phyloP scores from a whole-genome alignment of 495 filamentous ascomycete genomes.

The Annulohypoxylon maeteangense region DNA sequence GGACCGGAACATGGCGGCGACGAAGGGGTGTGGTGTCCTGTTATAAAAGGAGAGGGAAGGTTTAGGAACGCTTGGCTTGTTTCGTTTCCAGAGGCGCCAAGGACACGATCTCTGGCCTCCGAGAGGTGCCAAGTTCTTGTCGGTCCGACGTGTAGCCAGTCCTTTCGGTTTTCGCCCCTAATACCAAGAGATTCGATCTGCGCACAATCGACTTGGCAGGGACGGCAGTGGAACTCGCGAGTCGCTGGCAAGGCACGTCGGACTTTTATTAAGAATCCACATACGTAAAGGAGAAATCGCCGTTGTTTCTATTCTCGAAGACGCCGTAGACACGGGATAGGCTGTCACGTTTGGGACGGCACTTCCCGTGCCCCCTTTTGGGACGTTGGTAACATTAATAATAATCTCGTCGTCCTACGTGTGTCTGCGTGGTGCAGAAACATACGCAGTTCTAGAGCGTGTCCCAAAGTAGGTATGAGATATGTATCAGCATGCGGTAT shows the following conservation, averaged over 20 bases:
- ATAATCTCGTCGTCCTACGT: slow-evolving; percentile 5
- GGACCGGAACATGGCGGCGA: slow-evolving; percentile 23
- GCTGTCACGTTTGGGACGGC: slow-evolving; percentile 18
- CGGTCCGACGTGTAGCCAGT: slow-evolving; percentile 47
- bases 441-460: not conserved
- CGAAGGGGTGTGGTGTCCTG: slow-evolving; percentile 1
- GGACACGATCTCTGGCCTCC: slow-evolving; percentile 19
- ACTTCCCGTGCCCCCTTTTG: slow-evolving; percentile 16
- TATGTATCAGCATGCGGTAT: slow-evolving; percentile 31
- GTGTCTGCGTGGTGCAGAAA: slow-evolving; percentile 5
- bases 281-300: not conserved
- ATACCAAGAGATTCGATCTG: slow-evolving; percentile 52
- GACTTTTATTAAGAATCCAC: slow-evolving; percentile 27
- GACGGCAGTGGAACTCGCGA: slow-evolving; percentile 47
- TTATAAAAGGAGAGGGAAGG: slow-evolving; percentile 23
- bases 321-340: slow-evolving; percentile 15
- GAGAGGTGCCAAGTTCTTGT: slow-evolving; percentile 44
- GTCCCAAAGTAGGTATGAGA: slow-evolving; percentile 23
- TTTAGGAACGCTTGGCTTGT: slow-evolving; percentile 25
- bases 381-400: slow-evolving; percentile 13
- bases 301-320: slow-evolving; percentile 23
- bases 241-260: slow-evolving; percentile 16
- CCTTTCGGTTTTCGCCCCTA: slow-evolving; percentile 17
- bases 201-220: slow-evolving; percentile 52
- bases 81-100: slow-evolving; percentile 34